phyloP scores from a whole-genome alignment of 2,329 filamentous ascomycete species.

The Penicillium hesseltinei region DNA sequence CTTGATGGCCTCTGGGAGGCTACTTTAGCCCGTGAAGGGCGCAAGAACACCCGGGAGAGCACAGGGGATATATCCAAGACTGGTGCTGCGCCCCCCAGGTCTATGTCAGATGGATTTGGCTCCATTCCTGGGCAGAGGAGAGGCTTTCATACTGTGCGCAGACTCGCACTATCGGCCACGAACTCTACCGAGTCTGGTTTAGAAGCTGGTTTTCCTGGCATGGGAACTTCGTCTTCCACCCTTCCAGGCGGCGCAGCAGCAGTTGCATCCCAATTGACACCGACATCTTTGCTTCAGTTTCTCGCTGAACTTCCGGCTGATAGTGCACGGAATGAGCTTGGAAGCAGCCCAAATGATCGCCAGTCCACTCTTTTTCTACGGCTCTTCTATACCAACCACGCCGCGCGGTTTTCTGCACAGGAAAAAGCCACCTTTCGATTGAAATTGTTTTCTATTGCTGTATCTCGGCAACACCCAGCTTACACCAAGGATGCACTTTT shows the following conservation, averaged over 20 bases:
- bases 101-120: slow-evolving; percentile 20
- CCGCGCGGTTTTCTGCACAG: slow-evolving; percentile 29
- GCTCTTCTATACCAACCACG: slow-evolving; percentile 37
- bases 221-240: neutral
- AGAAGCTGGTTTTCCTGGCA: neutral
- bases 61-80: slow-evolving; percentile 23
- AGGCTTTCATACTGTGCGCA: slow-evolving; percentile 24
- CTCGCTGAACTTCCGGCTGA: slow-evolving; percentile 33
- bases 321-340: slow-evolving; percentile 36
- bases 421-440: slow-evolving; percentile 35
- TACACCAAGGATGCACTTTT: slow-evolving; percentile 39
- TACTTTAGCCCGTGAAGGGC: slow-evolving; percentile 42
- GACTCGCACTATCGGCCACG: neutral
- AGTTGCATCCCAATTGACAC: slow-evolving; percentile 13
- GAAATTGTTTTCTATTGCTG: slow-evolving; percentile 39
- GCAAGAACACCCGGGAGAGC: slow-evolving; percentile 36
- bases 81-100: slow-evolving; percentile 17
- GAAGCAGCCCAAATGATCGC: slow-evolving; percentile 36
- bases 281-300: slow-evolving; percentile 25
- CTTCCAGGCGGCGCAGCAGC: neutral
- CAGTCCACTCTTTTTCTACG: slow-evolving; percentile 45
- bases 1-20: slow-evolving; percentile 64
- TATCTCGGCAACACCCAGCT: slow-evolving; percentile 38
- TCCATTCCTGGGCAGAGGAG: slow-evolving; percentile 30
- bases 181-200: slow-evolving; percentile 1